Percentiles rank a stretch among this genome's conserved stretches.
Evolutionary conservation across 2,329 filamentous ascomycete genomes (phyloP).

Genomic region (Aspergillus sp.): DNA sequence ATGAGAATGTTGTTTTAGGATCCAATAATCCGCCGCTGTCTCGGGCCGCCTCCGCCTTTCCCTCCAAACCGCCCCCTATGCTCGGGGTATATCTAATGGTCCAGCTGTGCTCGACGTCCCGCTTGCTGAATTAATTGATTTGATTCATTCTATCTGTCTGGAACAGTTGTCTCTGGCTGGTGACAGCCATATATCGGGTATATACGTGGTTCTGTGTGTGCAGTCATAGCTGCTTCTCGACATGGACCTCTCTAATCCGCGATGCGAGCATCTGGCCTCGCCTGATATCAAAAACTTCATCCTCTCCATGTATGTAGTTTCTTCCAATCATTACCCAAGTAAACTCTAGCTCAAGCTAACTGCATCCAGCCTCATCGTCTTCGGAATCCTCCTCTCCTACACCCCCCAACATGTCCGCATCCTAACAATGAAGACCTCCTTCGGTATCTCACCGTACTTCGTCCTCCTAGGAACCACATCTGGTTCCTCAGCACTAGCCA

Average conservation of each 20-base stretch:
- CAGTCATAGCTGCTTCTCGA: neutral
- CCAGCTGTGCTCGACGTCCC: constrained; percentile 2
- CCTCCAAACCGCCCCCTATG: constrained; percentile 1
- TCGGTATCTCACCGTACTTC: constrained; percentile 94
- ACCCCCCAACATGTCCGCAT: constrained; percentile 94
- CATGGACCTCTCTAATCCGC: constrained; percentile 32
- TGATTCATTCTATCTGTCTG: neutral
- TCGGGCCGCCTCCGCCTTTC: neutral
- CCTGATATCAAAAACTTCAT: constrained; percentile 56
- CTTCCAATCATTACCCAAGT: neutral
- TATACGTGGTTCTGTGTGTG: neutral
- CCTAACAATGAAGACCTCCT: constrained; percentile 78
- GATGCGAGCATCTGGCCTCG: constrained; percentile 55
- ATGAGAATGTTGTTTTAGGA: constrained; percentile 6
- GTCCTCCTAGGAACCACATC: constrained; percentile 91
- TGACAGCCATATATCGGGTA: neutral
- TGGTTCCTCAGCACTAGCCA: constrained; percentile 83
- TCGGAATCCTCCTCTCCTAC: constrained; percentile 90
- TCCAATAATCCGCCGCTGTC: constrained; percentile 1
- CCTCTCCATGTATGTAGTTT: constrained; percentile 53
- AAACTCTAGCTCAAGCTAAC: neutral
- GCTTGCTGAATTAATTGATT: neutral
- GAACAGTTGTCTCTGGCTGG: neutral
- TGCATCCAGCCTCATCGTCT: constrained; percentile 65
- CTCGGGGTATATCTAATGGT: neutral